Evolutionary conservation across 176 grass and related monocot genomes (phyloP), one percentile per base, ranked within the genome.

Genomic region (Leersia perrieri): DNA sequence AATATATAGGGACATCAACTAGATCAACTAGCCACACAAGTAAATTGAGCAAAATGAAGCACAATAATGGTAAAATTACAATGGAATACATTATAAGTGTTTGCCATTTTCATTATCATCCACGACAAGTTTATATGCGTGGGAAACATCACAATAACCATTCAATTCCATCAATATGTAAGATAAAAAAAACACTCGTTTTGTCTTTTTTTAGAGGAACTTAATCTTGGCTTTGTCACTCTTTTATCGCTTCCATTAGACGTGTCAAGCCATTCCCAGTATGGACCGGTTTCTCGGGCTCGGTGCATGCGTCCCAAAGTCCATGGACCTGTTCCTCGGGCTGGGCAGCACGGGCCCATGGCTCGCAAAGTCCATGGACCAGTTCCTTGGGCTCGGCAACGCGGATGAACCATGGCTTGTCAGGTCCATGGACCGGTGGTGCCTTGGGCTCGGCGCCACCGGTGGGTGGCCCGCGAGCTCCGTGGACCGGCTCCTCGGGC

Each of bases 231-330:
- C 3, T 7, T n/a, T 57, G 51, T 7, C 6, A 55, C 6, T 0
- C 20, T n/a, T 20, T 15, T 13, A 15, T 5, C 5, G 45, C 45
- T 11, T 49, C 20, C 18, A 2, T n/a, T n/a, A 14, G 12, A 77
- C 44, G 44, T 14, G 28, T 85, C 84, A 87, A 26, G 85, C 65
- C 85, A 77, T 71, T 8, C 65, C 73, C 9, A 82, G 79, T 64
- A 82, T 82, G 55, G 25, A 82, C 2, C 78, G 85, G 33, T 61
- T 67, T 38, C 85, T 74, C 16, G 71, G 72, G 53, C 71, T 75
- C 3, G 77, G 77, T 20, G 34, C 8, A 31, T 79, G 67, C 15
- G 27, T 38, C 11, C 66, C 11, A 25, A 85, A 64, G 58, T 85
- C 75, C 84, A 74, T 33, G 7, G 76, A 67, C 25, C 77, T 35